These are phyloP conservation scores for Clavispora santaluciae DNA, from an alignment of 805 yeast genomes.

Conservation along the genomic window DNA sequence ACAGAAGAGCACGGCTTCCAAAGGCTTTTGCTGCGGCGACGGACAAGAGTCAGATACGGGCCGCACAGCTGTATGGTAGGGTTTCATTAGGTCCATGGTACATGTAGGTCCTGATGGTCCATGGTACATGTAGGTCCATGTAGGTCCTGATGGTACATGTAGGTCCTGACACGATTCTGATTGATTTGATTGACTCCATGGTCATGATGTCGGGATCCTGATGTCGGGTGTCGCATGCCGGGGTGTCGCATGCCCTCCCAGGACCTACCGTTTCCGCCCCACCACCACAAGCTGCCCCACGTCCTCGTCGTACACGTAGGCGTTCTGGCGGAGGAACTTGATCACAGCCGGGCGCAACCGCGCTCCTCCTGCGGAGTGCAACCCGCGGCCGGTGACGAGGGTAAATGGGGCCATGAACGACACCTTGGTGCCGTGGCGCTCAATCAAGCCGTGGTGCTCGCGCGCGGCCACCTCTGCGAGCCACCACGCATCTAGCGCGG, in stretches of 20 bases:
- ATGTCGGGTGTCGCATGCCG: not conserved
- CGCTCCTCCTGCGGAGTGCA: constrained; percentile 54
- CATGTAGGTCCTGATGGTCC: no score
- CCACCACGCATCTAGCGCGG: constrained; percentile 59
- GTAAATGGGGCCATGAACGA: constrained; percentile 38
- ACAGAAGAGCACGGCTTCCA: constrained; percentile 5
- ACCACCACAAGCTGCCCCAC: constrained; percentile 37
- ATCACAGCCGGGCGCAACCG: constrained; percentile 42
- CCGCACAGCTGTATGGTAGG: constrained; percentile 4
- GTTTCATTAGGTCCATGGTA: not conserved
- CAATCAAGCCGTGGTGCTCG: constrained; percentile 31
- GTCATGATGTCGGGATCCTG: not conserved
- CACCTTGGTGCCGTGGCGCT: constrained; percentile 31
- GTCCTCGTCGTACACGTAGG: constrained; percentile 45
- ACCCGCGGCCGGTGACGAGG: constrained; percentile 65
- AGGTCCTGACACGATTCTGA: no score
- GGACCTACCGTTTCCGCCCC: constrained; percentile 33
- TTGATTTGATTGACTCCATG: no score
- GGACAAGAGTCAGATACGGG: constrained; percentile 16
- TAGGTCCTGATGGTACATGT: no score
- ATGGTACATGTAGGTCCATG: no score
- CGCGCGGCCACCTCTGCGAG: constrained; percentile 43
- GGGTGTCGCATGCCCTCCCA: not conserved
- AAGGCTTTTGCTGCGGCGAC: constrained; percentile 6
- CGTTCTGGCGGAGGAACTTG: constrained; percentile 29